Base-by-base conservation (phyloP, 192 early-diverging fungal genomes). In the Lunasporangiospora selenospora region DNA sequence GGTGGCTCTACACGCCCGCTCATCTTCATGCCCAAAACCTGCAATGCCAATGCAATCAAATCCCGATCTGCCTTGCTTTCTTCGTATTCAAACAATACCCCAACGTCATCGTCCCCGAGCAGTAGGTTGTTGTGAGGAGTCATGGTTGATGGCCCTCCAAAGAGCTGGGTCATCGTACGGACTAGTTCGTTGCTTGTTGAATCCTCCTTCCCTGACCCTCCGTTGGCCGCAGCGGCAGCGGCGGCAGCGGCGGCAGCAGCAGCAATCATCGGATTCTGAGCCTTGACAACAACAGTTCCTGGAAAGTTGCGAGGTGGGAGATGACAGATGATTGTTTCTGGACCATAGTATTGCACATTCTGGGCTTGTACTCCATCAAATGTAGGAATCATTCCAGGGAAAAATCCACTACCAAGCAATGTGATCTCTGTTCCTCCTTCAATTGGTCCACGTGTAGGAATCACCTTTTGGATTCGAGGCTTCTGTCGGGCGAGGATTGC, bases 371-470 rank as follows among this genome's bases (percentile, higher is more conserved):
- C 53, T 18, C 78, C 85, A 33, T 91, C 92, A 75, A 94, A 93
- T 26, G 81, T 75, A 16, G 88, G 89, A 10, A 83, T 77, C 12
- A 94, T 77, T 23, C 85, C 87, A 6, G 85, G 79, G 50, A 83
- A 81, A 65, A 93, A 91, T 18, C 87, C 86, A 9, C 80, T 81
- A 3, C 92, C 92, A 6, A 86, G 58, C 11, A 94, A 75, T 18
- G 91, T 89, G 13, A 93, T 77, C 38, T 87, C 89, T 6, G 84
- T 58, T 8, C 91, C 92, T n/a, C 92, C 92, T 41, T 81, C 82
- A 18, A 92, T 71, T 0, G 92, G 89, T 4, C 92, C 92, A 53
- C 90, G 86, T n/a, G 81, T 77, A 3, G 92, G 92, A 44, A 88
- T 84, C 49, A 94, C 62, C 48, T 88, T 81, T 47, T 79, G 81